These are phyloP conservation scores for Aspergillus thermomutatus DNA, from an alignment of 2,329 filamentous ascomycete species.

Conservation along the genomic window DNA sequence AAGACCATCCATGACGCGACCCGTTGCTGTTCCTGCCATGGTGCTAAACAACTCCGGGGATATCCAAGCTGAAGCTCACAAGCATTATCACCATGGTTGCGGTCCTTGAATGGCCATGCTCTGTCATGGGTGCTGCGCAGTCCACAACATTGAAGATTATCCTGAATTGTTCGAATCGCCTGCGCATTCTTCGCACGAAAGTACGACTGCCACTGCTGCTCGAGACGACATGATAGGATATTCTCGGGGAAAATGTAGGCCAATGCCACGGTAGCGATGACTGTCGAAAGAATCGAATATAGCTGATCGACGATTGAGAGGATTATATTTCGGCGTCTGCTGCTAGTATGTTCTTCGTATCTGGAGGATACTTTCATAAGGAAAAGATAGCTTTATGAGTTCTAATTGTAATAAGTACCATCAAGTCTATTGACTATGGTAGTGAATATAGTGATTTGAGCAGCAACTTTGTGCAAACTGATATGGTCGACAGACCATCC, in stretches of 20 bases:
- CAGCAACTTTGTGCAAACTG: too few species aligned
- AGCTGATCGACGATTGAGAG: conserved; percentile 13
- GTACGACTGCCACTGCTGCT: conserved; percentile 29
- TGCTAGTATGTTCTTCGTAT: too few species aligned
- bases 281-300: conserved; percentile 23
- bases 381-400: too few species aligned
- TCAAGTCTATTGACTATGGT: background rate
- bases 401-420: background rate
- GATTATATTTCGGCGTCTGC: conserved; percentile 1
- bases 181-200: conserved; percentile 29
- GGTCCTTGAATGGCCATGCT: conserved; percentile 38
- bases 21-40: conserved; percentile 28
- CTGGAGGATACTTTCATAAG: background rate
- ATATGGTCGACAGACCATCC: too few species aligned
- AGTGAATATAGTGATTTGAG: background rate
- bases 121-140: conserved; percentile 34
- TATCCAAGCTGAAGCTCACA: conserved; percentile 33
- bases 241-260: conserved; percentile 26
- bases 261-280: conserved; percentile 28
- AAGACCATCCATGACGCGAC: conserved; percentile 28
- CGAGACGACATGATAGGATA: conserved; percentile 26
- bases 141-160: conserved; percentile 33
- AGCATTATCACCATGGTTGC: conserved; percentile 24
- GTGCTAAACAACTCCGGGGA: conserved; percentile 24
- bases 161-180: conserved; percentile 33